Evolutionary conservation across 371 early-diverging fungal species (phyloP).

Genomic region (Parasitella parasitica): DNA sequence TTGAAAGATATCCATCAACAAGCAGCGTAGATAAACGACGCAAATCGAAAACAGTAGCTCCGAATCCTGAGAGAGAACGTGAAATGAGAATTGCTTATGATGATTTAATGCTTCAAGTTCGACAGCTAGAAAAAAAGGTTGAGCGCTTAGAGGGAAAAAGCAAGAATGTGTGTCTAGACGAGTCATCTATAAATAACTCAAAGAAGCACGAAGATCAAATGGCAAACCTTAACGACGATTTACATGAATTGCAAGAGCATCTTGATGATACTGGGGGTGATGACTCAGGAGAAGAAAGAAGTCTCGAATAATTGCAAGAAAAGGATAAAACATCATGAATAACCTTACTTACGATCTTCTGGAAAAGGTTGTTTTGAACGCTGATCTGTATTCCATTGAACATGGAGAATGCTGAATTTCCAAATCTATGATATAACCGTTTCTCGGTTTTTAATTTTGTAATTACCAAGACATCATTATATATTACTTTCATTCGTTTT

Average conservation of each 20-base stretch:
- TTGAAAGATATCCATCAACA: not conserved
- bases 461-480: not conserved
- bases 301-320: not conserved
- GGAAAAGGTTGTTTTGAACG: not conserved
- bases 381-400: not conserved
- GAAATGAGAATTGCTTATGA: constrained; percentile 37
- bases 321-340: not conserved
- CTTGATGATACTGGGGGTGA: not conserved
- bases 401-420: too few relatives aligned
- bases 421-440: too few relatives aligned
- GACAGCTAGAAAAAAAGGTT: constrained; percentile 36
- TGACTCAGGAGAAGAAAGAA: not conserved
- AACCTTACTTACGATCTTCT: not conserved
- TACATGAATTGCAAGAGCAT: not conserved
- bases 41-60: not conserved
- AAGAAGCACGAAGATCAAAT: not conserved
- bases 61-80: constrained; percentile 23
- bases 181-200: not conserved
- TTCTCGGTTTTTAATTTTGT: not conserved
- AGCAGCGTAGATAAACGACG: not conserved
- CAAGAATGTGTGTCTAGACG: not conserved
- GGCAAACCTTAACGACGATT: not conserved
- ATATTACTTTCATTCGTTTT: too few relatives aligned
- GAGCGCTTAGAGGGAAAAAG: constrained; percentile 26
- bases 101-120: constrained; percentile 30